phyloP scores from a whole-genome alignment of 306 rosid species.

The Acacia crassicarpa region DNA sequence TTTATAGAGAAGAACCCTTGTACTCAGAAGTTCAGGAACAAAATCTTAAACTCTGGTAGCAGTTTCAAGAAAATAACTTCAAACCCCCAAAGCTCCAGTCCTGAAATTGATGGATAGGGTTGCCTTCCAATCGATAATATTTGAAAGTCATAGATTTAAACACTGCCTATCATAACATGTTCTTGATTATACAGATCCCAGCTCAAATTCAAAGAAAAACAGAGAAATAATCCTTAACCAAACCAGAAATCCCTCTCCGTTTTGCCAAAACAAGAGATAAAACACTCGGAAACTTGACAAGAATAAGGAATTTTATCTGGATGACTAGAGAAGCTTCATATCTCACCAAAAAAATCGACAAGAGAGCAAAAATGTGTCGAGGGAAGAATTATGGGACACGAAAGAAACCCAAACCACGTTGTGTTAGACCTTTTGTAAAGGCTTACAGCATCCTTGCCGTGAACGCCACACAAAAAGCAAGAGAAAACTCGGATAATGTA shows the following conservation, averaged over 20 bases:
- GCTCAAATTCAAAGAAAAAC: conserved; percentile 24
- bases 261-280: conserved; percentile 9
- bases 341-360: conserved; percentile 19
- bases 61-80: conserved; percentile 15
- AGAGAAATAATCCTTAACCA: neutral
- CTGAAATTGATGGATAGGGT: conserved; percentile 24
- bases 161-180: conserved; percentile 29
- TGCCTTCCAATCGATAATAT: neutral
- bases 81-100: conserved; percentile 14
- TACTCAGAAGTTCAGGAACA: neutral
- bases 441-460: conserved; percentile 53
- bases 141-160: conserved; percentile 7
- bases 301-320: neutral
- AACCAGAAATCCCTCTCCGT: neutral
- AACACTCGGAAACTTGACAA: conserved; percentile 2
- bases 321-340: neutral
- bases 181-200: conserved; percentile 35
- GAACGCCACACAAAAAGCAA: conserved; percentile 51
- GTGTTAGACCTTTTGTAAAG: conserved; percentile 28
- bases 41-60: neutral
- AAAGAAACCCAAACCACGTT: conserved; percentile 16
- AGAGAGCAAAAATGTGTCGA: neutral
- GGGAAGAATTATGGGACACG: neutral
- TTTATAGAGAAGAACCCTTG: neutral
- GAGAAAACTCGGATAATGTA: conserved; percentile 21